These are phyloP conservation scores for Senna siamea DNA, from an alignment of 306 rosid genomes.

Conservation along the genomic window DNA sequence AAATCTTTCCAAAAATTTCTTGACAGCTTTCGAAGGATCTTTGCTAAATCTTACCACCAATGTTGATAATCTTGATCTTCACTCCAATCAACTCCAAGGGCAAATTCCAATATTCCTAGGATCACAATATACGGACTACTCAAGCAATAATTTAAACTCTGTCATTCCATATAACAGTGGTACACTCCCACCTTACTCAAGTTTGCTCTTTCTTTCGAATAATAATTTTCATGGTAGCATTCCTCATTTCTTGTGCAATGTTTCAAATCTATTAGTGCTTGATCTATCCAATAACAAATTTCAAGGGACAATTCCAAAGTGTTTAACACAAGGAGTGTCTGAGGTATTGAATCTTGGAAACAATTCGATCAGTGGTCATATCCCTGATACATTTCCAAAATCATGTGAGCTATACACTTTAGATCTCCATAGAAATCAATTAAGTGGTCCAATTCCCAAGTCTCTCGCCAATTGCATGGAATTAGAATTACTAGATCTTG, in stretches of 20 bases:
- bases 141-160: too few species aligned
- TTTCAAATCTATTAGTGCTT: neutral
- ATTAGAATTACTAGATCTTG: neutral
- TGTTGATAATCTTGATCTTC: neutral
- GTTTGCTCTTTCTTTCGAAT: accelerated
- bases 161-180: too few species aligned
- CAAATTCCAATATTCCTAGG: neutral
- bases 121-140: neutral
- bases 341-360: neutral
- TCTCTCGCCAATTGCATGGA: neutral
- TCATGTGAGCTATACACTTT: neutral
- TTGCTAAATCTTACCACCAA: neutral
- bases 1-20: neutral
- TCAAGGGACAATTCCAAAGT: neutral
- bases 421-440: neutral
- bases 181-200: accelerated
- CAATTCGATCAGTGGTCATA: neutral
- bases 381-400: neutral
- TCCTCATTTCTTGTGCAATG: neutral
- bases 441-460: too few species aligned
- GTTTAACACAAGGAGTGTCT: neutral
- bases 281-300: conserved; percentile 29
- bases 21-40: neutral
- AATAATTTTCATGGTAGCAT: too few species aligned
- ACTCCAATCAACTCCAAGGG: conserved; percentile 13